These are phyloP conservation scores for Mycena indigotica DNA, from an alignment of 768 basidiomycete species.

Conservation along the genomic window DNA sequence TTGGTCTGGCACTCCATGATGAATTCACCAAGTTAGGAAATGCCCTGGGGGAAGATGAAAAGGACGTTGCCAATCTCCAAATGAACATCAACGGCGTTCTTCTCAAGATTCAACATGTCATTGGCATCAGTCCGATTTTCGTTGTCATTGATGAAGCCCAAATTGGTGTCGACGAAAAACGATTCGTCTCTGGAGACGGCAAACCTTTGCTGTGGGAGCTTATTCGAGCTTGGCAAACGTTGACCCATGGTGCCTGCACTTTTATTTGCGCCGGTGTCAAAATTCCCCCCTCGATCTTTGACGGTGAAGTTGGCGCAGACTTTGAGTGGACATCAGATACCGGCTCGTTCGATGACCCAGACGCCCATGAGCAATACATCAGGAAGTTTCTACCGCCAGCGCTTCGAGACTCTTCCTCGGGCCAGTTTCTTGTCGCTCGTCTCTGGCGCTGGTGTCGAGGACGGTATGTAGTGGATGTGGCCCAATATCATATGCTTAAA, in stretches of 20 bases:
- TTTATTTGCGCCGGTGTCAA: not conserved
- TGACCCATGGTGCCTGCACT: not conserved
- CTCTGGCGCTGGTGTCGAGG: slow-evolving; percentile 14
- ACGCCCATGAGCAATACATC: slow-evolving; percentile 6
- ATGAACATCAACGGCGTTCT: too few species aligned
- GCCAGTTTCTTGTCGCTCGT: not conserved
- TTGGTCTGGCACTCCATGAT: too few species aligned
- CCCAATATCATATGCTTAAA: too few species aligned
- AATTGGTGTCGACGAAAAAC: too few species aligned
- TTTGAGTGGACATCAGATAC: slow-evolving; percentile 6
- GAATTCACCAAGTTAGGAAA: too few species aligned
- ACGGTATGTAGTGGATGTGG: not conserved
- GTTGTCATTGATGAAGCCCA: too few species aligned
- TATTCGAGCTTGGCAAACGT: not conserved
- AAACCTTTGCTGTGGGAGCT: too few species aligned
- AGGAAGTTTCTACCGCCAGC: slow-evolving; percentile 7
- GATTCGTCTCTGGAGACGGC: too few species aligned
- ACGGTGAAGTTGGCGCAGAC: not conserved
- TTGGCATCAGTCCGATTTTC: too few species aligned
- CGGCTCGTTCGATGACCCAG: slow-evolving; percentile 11
- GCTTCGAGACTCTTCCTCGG: not conserved
- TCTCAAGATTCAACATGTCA: too few species aligned
- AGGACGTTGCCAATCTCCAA: too few species aligned
- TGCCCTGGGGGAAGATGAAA: too few species aligned
- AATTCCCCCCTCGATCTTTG: not conserved